Base-by-base conservation (phyloP, 371 early-diverging fungal species). In the Mortierella sp. region DNA sequence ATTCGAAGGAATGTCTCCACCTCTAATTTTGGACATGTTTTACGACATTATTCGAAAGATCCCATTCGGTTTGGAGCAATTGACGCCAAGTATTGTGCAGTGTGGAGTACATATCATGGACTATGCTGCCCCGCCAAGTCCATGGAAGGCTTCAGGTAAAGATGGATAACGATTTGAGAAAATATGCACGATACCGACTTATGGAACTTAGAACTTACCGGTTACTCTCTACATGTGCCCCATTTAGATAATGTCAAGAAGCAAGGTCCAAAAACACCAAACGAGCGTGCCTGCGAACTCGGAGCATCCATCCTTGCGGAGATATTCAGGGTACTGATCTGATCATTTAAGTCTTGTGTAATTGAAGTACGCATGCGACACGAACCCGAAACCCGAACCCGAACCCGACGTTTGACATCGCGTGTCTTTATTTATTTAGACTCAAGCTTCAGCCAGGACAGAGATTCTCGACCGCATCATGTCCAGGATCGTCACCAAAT, bases 381-480 rank as follows among this genome's bases (percentile, higher is more conserved):
- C 68, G 2, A 16, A 57, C 10, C 9, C 52, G 9, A 68, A 26
- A n/a, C 42, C 42, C 42, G 42, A 38, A 3, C 42, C 42, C 55
- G 2, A 16, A 47, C 10, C 9, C 52, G 14, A 68, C 42, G n/a
- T 44, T 54, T 48, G 31, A 63, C 19, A 31, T 16, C 19, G 7
- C 63, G 16, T 19, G 45, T n/a, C 19, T 63, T 26, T 48, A 16
- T 26, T 57, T 42, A 68, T 48, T 21, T 77, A 92, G 91, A 82
- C 91, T 13, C 93, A 94, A 75, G 89, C 89, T 28, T 88, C 91
- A 38, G 90, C 92, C n/a, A 89, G 93, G 63, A 80, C 88, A 5
- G 93, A 93, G 81, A 92, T 94, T 38, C 80, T 94, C 58, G 93
- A 92, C 45, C 92, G 92, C 74, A 92, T 94, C 70, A 90, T 91